Conservation (phyloP, 306 rosid genomes). For the Lathyrus aphaca region DNA sequence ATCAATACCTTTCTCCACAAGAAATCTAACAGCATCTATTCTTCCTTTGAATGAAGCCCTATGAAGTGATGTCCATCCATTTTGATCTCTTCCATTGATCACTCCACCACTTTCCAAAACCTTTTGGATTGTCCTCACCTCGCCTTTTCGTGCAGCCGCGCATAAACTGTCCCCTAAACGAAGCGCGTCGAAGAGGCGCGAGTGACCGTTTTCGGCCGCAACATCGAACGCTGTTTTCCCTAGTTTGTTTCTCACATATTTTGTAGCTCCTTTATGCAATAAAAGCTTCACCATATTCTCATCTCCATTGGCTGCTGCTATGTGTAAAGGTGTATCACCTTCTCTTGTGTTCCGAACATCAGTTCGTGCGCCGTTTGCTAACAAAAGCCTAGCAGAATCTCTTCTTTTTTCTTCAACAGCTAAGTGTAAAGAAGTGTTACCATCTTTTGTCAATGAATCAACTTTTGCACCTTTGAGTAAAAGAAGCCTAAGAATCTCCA, state of each 20-base stretch:
- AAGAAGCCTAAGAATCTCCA: slow-evolving; percentile 73
- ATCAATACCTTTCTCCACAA: slow-evolving; percentile 69
- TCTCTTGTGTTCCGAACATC: slow-evolving; percentile 50
- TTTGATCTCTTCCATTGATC: slow-evolving; percentile 69
- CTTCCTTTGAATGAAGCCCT: slow-evolving; percentile 78
- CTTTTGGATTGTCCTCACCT: slow-evolving; percentile 58
- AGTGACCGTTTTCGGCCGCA: slow-evolving; percentile 63
- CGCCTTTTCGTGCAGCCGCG: slow-evolving; percentile 67
- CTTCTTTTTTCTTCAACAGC: slow-evolving; percentile 59
- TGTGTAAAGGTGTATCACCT: slow-evolving; percentile 67
- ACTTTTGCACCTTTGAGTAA: slow-evolving; percentile 69
- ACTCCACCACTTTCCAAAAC: slow-evolving; percentile 62
- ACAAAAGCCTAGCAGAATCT: slow-evolving; percentile 63
- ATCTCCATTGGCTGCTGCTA: slow-evolving; percentile 68
- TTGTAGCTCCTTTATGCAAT: slow-evolving; percentile 69
- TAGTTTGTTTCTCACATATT: slow-evolving; percentile 54
- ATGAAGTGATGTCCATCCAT: slow-evolving; percentile 85
- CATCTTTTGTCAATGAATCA: slow-evolving; percentile 58
- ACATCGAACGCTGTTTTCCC: slow-evolving; percentile 69
- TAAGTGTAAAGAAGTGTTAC: slow-evolving; percentile 75
- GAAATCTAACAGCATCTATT: slow-evolving; percentile 44
- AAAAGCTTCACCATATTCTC: slow-evolving; percentile 73
- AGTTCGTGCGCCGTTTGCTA: slow-evolving; percentile 61
- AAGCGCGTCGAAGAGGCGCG: slow-evolving; percentile 61
- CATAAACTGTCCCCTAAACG: slow-evolving; percentile 68